phyloP scores from a whole-genome alignment of 805 yeast genomes.

The Jamesozyma gamospora region DNA sequence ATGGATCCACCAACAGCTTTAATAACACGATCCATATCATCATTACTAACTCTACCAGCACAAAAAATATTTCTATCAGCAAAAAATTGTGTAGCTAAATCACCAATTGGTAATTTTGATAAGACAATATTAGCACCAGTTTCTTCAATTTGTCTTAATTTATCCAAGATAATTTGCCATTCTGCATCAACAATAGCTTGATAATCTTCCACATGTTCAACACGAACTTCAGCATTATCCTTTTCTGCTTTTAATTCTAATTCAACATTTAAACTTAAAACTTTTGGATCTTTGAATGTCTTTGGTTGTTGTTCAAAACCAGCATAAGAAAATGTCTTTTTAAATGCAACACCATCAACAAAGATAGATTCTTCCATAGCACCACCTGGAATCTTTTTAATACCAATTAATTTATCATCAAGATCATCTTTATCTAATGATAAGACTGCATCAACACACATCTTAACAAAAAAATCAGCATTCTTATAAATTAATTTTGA shows the following conservation, averaged over 20 bases:
- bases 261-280: conserved; percentile 80
- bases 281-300: conserved; percentile 64
- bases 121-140: conserved; percentile 90
- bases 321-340: conserved; percentile 94
- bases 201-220: conserved; percentile 85
- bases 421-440: conserved; percentile 75
- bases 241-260: conserved; percentile 95
- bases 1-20: conserved; percentile 89
- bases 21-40: conserved; percentile 86
- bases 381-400: conserved; percentile 93
- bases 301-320: conserved; percentile 99
- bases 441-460: conserved; percentile 94
- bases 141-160: conserved; percentile 68
- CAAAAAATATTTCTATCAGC: conserved; percentile 95
- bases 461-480: conserved; percentile 80
- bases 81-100: conserved; percentile 95
- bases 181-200: conserved; percentile 98
- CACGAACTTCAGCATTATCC: conserved; percentile 97
- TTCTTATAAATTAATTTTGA: conserved; percentile 86
- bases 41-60: conserved; percentile 87
- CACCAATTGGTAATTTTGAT: conserved; percentile 94
- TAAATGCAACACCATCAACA: conserved; percentile 91
- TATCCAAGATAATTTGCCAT: conserved; percentile 86
- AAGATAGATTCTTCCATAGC: conserved; percentile 87
- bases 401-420: conserved; percentile 85